Percentiles rank a stretch among this genome's conserved stretches.
Evolutionary conservation across 805 yeast species (phyloP).

Genomic region (Danielia reshetovae): DNA sequence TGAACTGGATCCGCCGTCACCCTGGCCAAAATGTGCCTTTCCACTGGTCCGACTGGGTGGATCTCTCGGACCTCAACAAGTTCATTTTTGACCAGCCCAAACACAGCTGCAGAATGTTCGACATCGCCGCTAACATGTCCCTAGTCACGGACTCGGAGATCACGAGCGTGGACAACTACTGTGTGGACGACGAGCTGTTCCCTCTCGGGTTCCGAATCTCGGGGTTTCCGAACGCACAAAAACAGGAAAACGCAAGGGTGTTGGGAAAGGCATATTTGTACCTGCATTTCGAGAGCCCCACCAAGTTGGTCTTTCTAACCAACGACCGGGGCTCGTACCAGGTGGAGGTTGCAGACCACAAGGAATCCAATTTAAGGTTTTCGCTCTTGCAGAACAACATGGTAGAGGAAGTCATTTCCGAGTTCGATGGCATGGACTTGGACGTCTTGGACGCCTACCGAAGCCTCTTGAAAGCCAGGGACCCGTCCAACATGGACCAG

Average conservation of each 20-base stretch:
- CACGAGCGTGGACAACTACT: conserved; percentile 15
- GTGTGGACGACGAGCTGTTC: conserved; percentile 12
- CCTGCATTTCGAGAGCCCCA: conserved; percentile 26
- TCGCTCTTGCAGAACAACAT: conserved; percentile 23
- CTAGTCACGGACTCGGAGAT: conserved; percentile 7
- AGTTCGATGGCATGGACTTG: conserved; percentile 1
- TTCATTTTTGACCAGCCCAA: conserved; percentile 9
- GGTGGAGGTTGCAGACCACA: conserved; percentile 14
- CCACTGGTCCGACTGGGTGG: conserved; percentile 20
- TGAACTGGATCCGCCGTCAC: conserved; percentile 7
- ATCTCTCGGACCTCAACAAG: conserved; percentile 9
- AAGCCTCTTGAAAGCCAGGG: background rate
- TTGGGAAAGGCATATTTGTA: conserved; percentile 28
- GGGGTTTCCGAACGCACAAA: conserved; percentile 21
- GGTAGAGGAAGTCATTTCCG: conserved; percentile 13
- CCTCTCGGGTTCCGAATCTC: conserved; percentile 22
- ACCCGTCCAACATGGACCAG: conserved; percentile 1
- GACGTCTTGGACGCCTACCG: conserved; percentile 14
- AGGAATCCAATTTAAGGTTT: conserved; percentile 14
- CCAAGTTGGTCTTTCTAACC: conserved; percentile 27
- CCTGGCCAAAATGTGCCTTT: conserved; percentile 12
- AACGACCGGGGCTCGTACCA: conserved; percentile 18
- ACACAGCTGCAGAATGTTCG: conserved; percentile 12
- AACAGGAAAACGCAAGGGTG: conserved; percentile 20
- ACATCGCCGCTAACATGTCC: conserved; percentile 17